Conservation (phyloP, 169 alveolate genomes). For the Plasmodium yoelii region DNA sequence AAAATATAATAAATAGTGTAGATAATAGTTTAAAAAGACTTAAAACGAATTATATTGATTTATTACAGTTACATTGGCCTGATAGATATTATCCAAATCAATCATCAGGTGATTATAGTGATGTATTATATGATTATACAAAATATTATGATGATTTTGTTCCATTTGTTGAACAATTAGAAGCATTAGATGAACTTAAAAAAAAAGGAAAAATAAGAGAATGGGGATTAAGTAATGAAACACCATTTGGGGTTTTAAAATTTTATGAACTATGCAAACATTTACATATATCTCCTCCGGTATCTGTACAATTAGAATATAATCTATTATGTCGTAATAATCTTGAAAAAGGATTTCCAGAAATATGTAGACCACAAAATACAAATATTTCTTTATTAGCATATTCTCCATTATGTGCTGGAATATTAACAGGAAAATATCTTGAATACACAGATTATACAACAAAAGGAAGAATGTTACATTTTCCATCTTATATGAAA, state of each 20-base stretch:
- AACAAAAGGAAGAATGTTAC: conserved; percentile 86
- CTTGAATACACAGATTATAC: conserved; percentile 87
- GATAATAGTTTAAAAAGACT: conserved; percentile 84
- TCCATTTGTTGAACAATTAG: conserved; percentile 86
- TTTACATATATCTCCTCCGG: conserved; percentile 83
- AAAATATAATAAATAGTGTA: conserved; percentile 80
- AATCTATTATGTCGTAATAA: conserved; percentile 87
- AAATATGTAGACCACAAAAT: conserved; percentile 87
- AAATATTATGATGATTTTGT: conserved; percentile 59
- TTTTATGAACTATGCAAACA: conserved; percentile 79
- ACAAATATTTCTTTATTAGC: conserved; percentile 82
- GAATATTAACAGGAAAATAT: conserved; percentile 89
- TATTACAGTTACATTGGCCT: conserved; percentile 91
- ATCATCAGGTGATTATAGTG: conserved; percentile 83
- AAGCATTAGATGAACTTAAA: conserved; percentile 82
- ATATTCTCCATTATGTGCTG: conserved; percentile 89
- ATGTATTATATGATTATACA: conserved; percentile 82
- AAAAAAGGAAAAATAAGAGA: conserved; percentile 87
- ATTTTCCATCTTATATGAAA: conserved; percentile 89
- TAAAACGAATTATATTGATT: conserved; percentile 84
- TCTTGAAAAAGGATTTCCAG: conserved; percentile 89
- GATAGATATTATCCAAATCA: conserved; percentile 88
- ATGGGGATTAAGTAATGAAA: conserved; percentile 91
- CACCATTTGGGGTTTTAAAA: conserved; percentile 86
- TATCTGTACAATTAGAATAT: conserved; percentile 85